Evolutionary conservation across 1,284 basidiomycete genomes (phyloP).

Genomic region (Melampsora abietis-canadensis): DNA sequence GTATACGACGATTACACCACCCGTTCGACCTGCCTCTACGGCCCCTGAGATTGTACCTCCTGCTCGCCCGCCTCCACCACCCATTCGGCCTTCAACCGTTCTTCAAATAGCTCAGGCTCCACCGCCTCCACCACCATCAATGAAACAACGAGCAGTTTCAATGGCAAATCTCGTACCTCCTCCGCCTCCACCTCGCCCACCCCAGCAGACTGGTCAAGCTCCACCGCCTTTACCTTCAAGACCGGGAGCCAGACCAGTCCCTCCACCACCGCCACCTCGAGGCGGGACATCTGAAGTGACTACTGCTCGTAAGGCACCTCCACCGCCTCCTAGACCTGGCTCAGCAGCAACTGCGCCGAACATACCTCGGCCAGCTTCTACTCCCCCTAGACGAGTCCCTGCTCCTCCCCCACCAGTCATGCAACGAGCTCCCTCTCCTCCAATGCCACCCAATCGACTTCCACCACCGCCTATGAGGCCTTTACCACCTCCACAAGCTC

Average conservation of each 20-base stretch:
- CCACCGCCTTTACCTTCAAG: conserved; percentile 41
- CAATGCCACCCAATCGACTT: conserved; percentile 22
- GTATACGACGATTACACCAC: not conserved
- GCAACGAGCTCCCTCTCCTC: conserved; percentile 2
- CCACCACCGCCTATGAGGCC: conserved; percentile 41
- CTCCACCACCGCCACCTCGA: not conserved
- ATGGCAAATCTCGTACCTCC: conserved; percentile 15
- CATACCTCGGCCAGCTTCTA: conserved; percentile 27
- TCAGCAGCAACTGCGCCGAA: conserved; percentile 21
- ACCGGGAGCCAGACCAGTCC: conserved; percentile 2
- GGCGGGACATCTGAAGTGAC: not conserved
- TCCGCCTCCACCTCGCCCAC: conserved; percentile 34
- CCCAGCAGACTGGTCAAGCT: conserved; percentile 11
- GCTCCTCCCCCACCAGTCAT: conserved; percentile 32
- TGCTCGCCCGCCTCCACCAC: conserved; percentile 24
- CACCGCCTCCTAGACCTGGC: conserved; percentile 38
- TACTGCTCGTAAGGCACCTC: conserved; percentile 26
- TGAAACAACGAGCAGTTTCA: conserved; percentile 9
- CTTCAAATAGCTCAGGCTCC: conserved; percentile 5
- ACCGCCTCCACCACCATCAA: not conserved
- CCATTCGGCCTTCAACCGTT: not conserved
- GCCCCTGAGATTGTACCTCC: not conserved
- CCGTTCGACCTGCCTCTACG: not conserved
- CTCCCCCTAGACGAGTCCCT: conserved; percentile 37
- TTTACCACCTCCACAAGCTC: not conserved